A percentile compares a stretch with the other conserved stretches of the same genome.
Evolutionary conservation across 2,329 filamentous ascomycete species (phyloP).

Genomic region (Aspergillus hortae): DNA sequence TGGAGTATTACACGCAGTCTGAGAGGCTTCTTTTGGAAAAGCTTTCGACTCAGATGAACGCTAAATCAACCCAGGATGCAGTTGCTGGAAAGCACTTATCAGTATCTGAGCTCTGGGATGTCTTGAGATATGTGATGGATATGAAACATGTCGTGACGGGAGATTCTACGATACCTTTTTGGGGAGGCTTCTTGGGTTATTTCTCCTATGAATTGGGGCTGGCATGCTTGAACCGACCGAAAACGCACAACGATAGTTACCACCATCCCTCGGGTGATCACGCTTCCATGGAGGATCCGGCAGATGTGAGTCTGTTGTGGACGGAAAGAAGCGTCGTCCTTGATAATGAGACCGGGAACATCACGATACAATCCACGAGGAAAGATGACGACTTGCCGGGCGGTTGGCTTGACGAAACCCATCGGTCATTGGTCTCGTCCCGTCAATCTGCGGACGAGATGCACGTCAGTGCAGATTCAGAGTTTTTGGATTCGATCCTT

Average conservation of each 20-base stretch:
- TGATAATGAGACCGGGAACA: slow-evolving; percentile 61
- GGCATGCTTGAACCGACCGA: slow-evolving; percentile 47
- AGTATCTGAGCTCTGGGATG: slow-evolving; percentile 31
- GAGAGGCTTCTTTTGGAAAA: slow-evolving; percentile 23
- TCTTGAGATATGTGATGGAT: slow-evolving; percentile 38
- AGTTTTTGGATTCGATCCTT: slow-evolving; percentile 30
- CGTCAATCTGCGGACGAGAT: slow-evolving; percentile 10
- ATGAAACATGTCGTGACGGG: slow-evolving; percentile 36
- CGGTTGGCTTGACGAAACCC: slow-evolving; percentile 46
- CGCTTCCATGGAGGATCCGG: slow-evolving; percentile 39
- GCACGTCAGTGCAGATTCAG: slow-evolving; percentile 11
- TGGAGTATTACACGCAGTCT: slow-evolving; percentile 30
- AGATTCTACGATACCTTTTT: slow-evolving; percentile 55
- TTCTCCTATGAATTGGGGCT: slow-evolving; percentile 82
- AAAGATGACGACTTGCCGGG: slow-evolving; percentile 32
- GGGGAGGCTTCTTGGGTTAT: slow-evolving; percentile 81
- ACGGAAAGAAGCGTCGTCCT: slow-evolving; percentile 73
- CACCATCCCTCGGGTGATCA: background rate
- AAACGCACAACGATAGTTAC: slow-evolving; percentile 31
- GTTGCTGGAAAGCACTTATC: slow-evolving; percentile 16
- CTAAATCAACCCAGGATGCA: background rate
- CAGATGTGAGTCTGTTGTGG: slow-evolving; percentile 74
- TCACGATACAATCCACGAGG: slow-evolving; percentile 67
- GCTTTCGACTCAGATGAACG: slow-evolving; percentile 2
- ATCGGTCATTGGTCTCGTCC: slow-evolving; percentile 20